phyloP scores from a whole-genome alignment of 2,329 filamentous ascomycete genomes.

The Colletotrichum truncatum region DNA sequence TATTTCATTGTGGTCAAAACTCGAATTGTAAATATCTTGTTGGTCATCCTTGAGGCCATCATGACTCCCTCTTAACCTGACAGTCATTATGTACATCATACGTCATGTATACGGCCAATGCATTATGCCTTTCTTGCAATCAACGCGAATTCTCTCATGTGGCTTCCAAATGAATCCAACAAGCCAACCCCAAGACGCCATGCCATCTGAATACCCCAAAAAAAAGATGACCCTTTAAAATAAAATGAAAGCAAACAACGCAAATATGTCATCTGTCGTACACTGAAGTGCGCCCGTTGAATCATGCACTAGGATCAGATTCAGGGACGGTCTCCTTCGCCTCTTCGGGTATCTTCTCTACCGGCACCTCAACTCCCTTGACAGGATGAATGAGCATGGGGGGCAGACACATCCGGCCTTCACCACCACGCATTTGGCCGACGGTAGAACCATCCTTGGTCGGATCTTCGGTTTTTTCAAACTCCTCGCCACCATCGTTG shows the following conservation, averaged over 20 bases:
- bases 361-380: conserved; percentile 76
- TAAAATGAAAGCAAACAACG: conserved; percentile 10
- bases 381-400: conserved; percentile 91
- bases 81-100: conserved; percentile 30
- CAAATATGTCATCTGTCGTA: conserved; percentile 18
- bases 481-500: conserved; percentile 80
- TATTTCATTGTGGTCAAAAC: neutral
- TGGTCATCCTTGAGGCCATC: conserved; percentile 9
- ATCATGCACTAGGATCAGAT: conserved; percentile 59
- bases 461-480: conserved; percentile 69
- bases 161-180: conserved; percentile 22
- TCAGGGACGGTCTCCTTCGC: conserved; percentile 53
- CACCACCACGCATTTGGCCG: conserved; percentile 68
- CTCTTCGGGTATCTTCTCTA: conserved; percentile 63
- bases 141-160: conserved; percentile 8
- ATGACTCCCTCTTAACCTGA: conserved; percentile 29
- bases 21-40: conserved; percentile 10
- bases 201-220: conserved; percentile 20
- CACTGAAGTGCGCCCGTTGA: neutral
- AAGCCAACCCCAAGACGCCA: conserved; percentile 28
- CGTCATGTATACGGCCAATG: conserved; percentile 25
- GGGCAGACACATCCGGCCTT: conserved; percentile 90
- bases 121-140: conserved; percentile 29
- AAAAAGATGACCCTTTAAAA: conserved; percentile 13
- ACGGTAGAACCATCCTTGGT: conserved; percentile 60